Conservation (phyloP, 176 grass and related monocot genomes). For the Triticum timopheevii region DNA sequence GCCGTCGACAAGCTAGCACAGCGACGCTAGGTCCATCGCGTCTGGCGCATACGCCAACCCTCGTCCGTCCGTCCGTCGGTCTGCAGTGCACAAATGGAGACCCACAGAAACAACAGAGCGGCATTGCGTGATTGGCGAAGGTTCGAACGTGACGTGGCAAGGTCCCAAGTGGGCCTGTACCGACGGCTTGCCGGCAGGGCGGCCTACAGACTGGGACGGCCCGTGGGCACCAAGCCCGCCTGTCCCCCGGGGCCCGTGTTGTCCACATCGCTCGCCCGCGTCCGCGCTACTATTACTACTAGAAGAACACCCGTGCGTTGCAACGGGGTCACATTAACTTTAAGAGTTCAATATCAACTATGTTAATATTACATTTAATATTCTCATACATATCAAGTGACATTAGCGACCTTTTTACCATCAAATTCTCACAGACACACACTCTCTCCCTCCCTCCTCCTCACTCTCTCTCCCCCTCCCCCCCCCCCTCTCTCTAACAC, state of each 20-base stretch:
- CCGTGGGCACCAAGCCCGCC: neutral
- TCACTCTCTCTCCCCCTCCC: too few relatives aligned
- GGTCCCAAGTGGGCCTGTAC: neutral
- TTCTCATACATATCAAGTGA: too few relatives aligned
- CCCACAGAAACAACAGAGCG: neutral
- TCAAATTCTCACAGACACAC: too few relatives aligned
- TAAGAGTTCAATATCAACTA: too few relatives aligned
- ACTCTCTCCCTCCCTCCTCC: too few relatives aligned
- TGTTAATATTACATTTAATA: too few relatives aligned
- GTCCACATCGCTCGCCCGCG: neutral
- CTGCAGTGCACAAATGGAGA: neutral
- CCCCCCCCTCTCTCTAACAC: too few relatives aligned
- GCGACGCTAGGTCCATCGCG: neutral
- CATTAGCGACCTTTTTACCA: too few relatives aligned
- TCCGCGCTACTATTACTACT: too few relatives aligned
- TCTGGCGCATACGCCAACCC: neutral
- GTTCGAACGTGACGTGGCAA: neutral
- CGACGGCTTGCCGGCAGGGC: neutral
- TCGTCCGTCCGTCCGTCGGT: neutral
- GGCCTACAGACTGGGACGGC: neutral
- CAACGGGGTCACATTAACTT: too few relatives aligned
- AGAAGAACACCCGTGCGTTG: too few relatives aligned
- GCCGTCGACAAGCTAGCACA: too few relatives aligned
- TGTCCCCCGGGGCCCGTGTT: neutral
- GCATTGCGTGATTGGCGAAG: neutral